A percentile compares a stretch with the other conserved stretches of the same genome.
phyloP scores from a whole-genome alignment of 495 filamentous ascomycete species.

The Sporormia fimetaria region DNA sequence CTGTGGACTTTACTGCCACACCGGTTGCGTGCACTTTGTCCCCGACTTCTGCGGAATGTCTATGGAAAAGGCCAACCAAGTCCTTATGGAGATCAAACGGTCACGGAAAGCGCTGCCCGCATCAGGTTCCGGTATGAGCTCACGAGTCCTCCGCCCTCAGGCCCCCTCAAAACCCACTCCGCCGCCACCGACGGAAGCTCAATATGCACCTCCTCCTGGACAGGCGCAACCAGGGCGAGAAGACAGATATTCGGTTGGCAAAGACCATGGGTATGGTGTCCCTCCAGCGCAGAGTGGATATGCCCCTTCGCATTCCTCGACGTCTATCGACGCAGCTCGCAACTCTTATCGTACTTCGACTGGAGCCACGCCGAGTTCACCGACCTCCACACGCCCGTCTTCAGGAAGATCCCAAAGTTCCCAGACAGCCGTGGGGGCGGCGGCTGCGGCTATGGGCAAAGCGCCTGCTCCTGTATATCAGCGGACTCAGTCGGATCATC shows the following conservation, averaged over 20 bases:
- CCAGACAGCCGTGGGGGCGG: conserved; percentile 35
- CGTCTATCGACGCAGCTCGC: conserved; percentile 40
- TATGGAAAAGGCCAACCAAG: conserved; percentile 93
- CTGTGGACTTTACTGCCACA: conserved; percentile 84
- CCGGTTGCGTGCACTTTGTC: conserved; percentile 85
- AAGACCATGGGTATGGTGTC: conserved; percentile 32
- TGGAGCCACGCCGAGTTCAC: conserved; percentile 28
- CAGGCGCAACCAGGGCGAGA: conserved; percentile 38
- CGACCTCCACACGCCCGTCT: conserved; percentile 33
- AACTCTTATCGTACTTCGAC: conserved; percentile 31
- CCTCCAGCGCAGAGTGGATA: conserved; percentile 33
- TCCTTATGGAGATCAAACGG: conserved; percentile 57
- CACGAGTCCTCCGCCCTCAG: conserved; percentile 53
- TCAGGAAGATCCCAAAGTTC: conserved; percentile 35
- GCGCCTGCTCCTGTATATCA: conserved; percentile 33
- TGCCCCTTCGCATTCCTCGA: conserved; percentile 31
- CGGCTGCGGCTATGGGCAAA: conserved; percentile 36
- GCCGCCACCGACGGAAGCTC: conserved; percentile 28
- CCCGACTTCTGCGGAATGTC: conserved; percentile 99
- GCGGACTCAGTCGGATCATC: conserved; percentile 38
- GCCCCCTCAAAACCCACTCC: conserved; percentile 32
- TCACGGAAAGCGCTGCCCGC: conserved; percentile 43
- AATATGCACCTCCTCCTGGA: conserved; percentile 29
- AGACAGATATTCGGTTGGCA: conserved; percentile 38
- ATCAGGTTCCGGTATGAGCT: conserved; percentile 46